Percentiles rank a stretch among this genome's conserved stretches.
Evolutionary conservation across 192 early-diverging fungal species (phyloP).

Genomic region (Bifiguratus adelaidae): DNA sequence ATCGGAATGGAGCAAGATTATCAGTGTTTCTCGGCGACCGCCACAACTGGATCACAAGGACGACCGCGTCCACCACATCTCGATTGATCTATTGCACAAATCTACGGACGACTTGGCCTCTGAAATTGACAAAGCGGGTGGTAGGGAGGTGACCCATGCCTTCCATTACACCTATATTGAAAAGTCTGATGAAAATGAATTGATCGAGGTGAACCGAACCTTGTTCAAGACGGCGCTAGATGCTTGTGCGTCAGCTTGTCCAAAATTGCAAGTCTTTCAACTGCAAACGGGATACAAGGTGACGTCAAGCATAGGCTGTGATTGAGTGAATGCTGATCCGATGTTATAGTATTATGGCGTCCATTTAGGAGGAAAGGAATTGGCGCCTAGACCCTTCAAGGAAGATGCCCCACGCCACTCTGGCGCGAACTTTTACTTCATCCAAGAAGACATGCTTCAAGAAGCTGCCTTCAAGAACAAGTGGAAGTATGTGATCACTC

Average conservation of each 20-base stretch:
- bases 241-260: neutral
- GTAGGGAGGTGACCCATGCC: neutral
- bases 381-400: neutral
- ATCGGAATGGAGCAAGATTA: neutral
- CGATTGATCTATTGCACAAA: neutral
- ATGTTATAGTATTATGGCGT: neutral
- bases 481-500: neutral
- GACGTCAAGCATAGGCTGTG: too few species aligned
- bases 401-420: neutral
- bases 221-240: neutral
- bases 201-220: neutral
- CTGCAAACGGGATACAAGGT: conserved; percentile 3
- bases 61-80: neutral
- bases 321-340: neutral
- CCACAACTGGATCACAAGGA: neutral
- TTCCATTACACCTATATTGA: conserved; percentile 1
- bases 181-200: neutral
- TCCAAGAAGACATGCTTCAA: neutral
- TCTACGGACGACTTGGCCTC: neutral
- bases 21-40: conserved; percentile 1
- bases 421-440: neutral
- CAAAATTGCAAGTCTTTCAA: conserved; percentile 1
- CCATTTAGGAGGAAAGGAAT: neutral
- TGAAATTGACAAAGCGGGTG: neutral
- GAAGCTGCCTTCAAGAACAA: neutral